Conservation (phyloP, 441 rosid species). For the Adansonia grandidieri region DNA sequence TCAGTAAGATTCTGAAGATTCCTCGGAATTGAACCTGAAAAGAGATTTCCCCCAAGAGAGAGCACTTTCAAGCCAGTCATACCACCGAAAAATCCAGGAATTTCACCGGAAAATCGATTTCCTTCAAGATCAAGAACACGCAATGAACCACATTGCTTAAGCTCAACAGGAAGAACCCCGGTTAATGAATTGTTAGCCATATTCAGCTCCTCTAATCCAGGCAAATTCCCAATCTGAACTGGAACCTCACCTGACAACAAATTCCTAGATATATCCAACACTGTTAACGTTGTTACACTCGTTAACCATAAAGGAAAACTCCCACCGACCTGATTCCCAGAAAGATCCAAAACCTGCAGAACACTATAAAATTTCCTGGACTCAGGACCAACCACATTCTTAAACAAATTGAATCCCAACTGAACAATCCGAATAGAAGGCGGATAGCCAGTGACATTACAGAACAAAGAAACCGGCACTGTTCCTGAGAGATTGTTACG, state of each 20-base stretch:
- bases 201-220: conserved; percentile 57
- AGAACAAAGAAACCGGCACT: conserved; percentile 67
- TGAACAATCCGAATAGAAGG: conserved; percentile 63
- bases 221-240: conserved; percentile 56
- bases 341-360: conserved; percentile 69
- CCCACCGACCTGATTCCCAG: conserved; percentile 53
- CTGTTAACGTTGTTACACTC: conserved; percentile 40
- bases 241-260: conserved; percentile 68
- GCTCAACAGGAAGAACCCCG: conserved; percentile 62
- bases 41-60: conserved; percentile 62
- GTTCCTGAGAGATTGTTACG: conserved; percentile 69
- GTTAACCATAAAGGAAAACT: conserved; percentile 75
- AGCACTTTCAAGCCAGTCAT: conserved; percentile 61
- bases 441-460: conserved; percentile 55
- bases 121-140: conserved; percentile 69
- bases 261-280: conserved; percentile 74
- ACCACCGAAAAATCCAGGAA: conserved; percentile 67
- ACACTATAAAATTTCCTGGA: conserved; percentile 50
- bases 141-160: conserved; percentile 67
- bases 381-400: conserved; percentile 50
- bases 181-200: conserved; percentile 70
- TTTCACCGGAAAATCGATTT: conserved; percentile 57
- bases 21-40: conserved; percentile 65
- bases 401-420: conserved; percentile 64
- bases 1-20: conserved; percentile 50